Conservation (phyloP, 768 basidiomycete species). For the Sutorius australiensis region DNA sequence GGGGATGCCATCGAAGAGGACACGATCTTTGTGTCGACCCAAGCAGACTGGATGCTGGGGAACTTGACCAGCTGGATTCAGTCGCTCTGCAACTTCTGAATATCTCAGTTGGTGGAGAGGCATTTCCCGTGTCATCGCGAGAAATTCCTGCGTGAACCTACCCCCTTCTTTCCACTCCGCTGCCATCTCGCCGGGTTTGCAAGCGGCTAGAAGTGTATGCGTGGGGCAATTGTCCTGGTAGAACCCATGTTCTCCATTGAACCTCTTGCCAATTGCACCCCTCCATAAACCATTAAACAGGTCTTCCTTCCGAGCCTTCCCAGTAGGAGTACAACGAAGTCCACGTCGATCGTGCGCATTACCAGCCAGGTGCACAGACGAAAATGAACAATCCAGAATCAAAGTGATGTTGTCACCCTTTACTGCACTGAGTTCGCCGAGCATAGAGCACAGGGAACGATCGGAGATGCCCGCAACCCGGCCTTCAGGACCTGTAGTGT, state of each 20-base stretch:
- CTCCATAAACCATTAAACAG: constrained; percentile 56
- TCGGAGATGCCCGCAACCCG: constrained; percentile 63
- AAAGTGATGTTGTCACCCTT: constrained; percentile 72
- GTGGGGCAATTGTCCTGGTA: constrained; percentile 39
- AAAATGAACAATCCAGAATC: constrained; percentile 64
- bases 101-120: constrained; percentile 56
- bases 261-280: constrained; percentile 37
- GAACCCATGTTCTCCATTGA: constrained; percentile 40
- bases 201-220: constrained; percentile 58
- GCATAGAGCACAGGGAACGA: constrained; percentile 58
- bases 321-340: constrained; percentile 58
- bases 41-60: constrained; percentile 48
- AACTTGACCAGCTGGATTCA: constrained; percentile 35
- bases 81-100: constrained; percentile 41
- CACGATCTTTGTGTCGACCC: constrained; percentile 46
- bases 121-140: constrained; percentile 41
- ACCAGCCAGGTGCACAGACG: constrained; percentile 36
- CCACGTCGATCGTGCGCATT: constrained; percentile 43
- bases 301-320: constrained; percentile 52
- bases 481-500: constrained; percentile 44
- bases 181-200: constrained; percentile 51
- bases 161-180: constrained; percentile 62
- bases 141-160: constrained; percentile 53
- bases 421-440: constrained; percentile 48
- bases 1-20: constrained; percentile 54